Evolutionary conservation across 768 basidiomycete genomes (phyloP).

Genomic region (Leccinum boreale): DNA sequence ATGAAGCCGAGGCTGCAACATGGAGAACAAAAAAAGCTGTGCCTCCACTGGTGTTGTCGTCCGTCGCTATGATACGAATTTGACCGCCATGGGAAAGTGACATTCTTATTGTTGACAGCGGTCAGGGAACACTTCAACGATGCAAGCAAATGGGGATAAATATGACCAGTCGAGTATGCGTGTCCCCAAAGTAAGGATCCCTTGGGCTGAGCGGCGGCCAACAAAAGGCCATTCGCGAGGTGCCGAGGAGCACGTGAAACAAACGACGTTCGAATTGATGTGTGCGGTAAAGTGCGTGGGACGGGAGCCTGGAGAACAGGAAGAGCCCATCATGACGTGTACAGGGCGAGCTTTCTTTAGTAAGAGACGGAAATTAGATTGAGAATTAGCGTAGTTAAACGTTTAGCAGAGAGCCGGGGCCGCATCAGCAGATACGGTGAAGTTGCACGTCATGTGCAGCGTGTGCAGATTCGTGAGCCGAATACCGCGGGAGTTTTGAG

Average conservation of each 20-base stretch:
- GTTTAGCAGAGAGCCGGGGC: slow-evolving; percentile 21
- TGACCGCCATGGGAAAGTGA: slow-evolving; percentile 24
- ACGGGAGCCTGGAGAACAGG: slow-evolving; percentile 1
- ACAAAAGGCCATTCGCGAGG: slow-evolving; percentile 17
- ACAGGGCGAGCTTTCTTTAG: slow-evolving; percentile 10
- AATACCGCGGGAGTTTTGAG: not conserved
- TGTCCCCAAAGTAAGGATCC: slow-evolving; percentile 10
- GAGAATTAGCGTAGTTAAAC: slow-evolving; percentile 32
- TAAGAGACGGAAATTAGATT: slow-evolving; percentile 25
- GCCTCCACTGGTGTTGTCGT: slow-evolving; percentile 2
- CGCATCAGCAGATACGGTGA: not conserved
- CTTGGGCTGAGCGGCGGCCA: slow-evolving; percentile 4
- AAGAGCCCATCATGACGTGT: slow-evolving; percentile 21
- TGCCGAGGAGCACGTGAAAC: slow-evolving; percentile 26
- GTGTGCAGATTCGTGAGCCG: not conserved
- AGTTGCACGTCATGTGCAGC: not conserved
- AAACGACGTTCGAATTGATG: slow-evolving; percentile 1
- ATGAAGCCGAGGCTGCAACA: slow-evolving; percentile 7
- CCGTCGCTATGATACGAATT: slow-evolving; percentile 24
- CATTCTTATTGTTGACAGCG: slow-evolving; percentile 9
- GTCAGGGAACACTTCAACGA: slow-evolving; percentile 12
- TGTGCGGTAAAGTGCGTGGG: not conserved
- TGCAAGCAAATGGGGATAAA: slow-evolving; percentile 17
- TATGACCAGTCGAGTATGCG: slow-evolving; percentile 9
- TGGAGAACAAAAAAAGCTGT: not conserved